Evolutionary conservation across 352 stramenopile genomes (phyloP).

Genomic region (Phytophthora pisi): DNA sequence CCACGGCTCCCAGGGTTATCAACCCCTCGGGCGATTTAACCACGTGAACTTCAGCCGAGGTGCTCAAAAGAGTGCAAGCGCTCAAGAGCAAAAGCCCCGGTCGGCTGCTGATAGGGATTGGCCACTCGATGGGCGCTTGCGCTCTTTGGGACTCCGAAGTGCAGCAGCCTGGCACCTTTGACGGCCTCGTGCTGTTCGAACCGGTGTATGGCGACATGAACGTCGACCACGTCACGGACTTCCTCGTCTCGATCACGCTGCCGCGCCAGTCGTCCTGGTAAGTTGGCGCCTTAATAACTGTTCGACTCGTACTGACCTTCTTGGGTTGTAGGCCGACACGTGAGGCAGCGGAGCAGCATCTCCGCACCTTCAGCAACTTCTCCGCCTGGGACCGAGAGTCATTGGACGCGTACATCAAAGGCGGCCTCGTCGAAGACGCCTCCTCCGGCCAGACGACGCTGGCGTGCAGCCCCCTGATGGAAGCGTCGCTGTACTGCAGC

Average conservation of each 20-base stretch:
- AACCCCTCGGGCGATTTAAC: conserved; percentile 34
- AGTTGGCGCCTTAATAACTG: background rate
- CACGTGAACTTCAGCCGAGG: conserved; percentile 29
- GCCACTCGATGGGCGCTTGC: conserved; percentile 53
- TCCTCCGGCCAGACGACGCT: conserved; percentile 21
- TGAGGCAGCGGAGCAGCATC: conserved; percentile 32
- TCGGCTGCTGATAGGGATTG: conserved; percentile 49
- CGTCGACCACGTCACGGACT: conserved; percentile 18
- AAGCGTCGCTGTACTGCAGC: conserved; percentile 42
- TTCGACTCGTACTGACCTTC: background rate
- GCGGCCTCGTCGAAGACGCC: conserved; percentile 28
- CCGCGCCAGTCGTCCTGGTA: conserved; percentile 36
- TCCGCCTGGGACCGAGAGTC: conserved; percentile 43
- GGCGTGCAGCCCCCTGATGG: conserved; percentile 43
- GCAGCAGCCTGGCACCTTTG: conserved; percentile 49
- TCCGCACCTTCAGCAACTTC: conserved; percentile 49
- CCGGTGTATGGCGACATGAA: conserved; percentile 37
- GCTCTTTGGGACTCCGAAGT: conserved; percentile 47
- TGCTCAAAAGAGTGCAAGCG: conserved; percentile 27
- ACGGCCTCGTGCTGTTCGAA: conserved; percentile 55
- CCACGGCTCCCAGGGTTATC: conserved; percentile 31
- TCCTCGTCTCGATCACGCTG: conserved; percentile 48
- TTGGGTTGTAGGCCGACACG: conserved; percentile 28
- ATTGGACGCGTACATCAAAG: conserved; percentile 44
- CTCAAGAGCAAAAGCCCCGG: conserved; percentile 19